These are phyloP conservation scores for Micromonas commoda DNA, from an alignment of 139 green algal species.

Conservation along the genomic window DNA sequence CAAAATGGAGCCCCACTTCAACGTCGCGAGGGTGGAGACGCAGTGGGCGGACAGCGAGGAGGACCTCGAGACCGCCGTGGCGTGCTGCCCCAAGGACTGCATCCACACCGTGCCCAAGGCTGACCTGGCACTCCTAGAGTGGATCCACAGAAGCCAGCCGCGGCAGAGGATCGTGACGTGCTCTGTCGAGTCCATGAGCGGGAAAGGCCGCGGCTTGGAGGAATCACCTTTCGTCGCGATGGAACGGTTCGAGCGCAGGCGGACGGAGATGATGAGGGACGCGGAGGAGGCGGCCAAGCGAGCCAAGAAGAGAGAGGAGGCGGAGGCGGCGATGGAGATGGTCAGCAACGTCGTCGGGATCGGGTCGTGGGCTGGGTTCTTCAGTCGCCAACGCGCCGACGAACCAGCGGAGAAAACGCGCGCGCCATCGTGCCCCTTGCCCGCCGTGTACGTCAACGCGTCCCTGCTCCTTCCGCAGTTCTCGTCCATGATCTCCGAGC, in stretches of 20 bases:
- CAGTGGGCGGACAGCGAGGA: conserved; percentile 38
- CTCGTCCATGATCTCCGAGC: no score
- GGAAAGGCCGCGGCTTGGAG: not conserved
- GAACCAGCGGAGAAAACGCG: not conserved
- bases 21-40: conserved; percentile 23
- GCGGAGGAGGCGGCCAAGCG: not conserved
- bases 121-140: conserved; percentile 31
- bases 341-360: not conserved
- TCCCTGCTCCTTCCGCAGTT: no score
- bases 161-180: not conserved
- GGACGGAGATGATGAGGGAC: not conserved
- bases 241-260: not conserved
- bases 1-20: conserved; percentile 18
- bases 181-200: not conserved
- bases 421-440: not conserved
- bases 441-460: not conserved
- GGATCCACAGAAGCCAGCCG: not conserved
- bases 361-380: not conserved
- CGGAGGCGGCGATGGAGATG: not conserved
- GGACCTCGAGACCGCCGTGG: conserved; percentile 28
- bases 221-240: not conserved
- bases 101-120: conserved; percentile 35
- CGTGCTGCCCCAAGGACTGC: conserved; percentile 38
- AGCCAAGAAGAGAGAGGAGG: not conserved
- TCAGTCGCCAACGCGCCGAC: not conserved